Base-by-base conservation (phyloP, 495 filamentous ascomycete species). In the Hypoxylon lenormandii region DNA sequence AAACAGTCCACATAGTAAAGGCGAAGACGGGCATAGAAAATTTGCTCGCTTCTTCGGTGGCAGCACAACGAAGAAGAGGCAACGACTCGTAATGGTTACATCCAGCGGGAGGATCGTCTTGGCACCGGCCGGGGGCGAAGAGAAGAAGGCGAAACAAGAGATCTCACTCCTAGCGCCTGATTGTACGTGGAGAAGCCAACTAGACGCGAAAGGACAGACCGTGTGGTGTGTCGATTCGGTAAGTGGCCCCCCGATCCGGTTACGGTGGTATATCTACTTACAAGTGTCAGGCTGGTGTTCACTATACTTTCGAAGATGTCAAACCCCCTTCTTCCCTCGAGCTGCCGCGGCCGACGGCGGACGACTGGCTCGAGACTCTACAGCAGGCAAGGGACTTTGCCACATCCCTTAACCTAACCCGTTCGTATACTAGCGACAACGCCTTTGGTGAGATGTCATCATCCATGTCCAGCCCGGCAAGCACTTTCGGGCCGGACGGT, bases 171-270 rank as follows among this genome's bases (percentile, higher is more conserved):
- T 96, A 12, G 82, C 82, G 0, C 79, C 89, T 0, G 93, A 90
- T 58, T 92, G 87, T 61, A 79, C 82, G 30, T 97, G 91, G 88
- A 89, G 84, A 74, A 93, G 85, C 66, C 90, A 90, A 51, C 84
- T 90, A 38, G 93, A 97, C 75, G 83, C 87, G 37, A 97, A 96
- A 76, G 93, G 92, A 16, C 83, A 92, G 74, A 89, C 87, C 15
- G 90, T 89, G 28, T 99, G 95, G 94, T 89, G 89, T 76, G 88
- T 98, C 50, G 94, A 98, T 79, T 97, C 93, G 64, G 96, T 99
- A 86, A 81, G 91, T 84, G 63, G 11, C 30, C 33, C 23, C n/a
- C 19, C 18, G 18, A 7, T 15, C 23, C 18, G 4, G 8, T 36
- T 47, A 19, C 19, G 36, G 7, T n/a, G 46, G 45, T 46, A 58